Percentiles rank a stretch among this genome's conserved stretches.
Conservation (phyloP, 345 rosid species). For the Dimocarpus longan region DNA sequence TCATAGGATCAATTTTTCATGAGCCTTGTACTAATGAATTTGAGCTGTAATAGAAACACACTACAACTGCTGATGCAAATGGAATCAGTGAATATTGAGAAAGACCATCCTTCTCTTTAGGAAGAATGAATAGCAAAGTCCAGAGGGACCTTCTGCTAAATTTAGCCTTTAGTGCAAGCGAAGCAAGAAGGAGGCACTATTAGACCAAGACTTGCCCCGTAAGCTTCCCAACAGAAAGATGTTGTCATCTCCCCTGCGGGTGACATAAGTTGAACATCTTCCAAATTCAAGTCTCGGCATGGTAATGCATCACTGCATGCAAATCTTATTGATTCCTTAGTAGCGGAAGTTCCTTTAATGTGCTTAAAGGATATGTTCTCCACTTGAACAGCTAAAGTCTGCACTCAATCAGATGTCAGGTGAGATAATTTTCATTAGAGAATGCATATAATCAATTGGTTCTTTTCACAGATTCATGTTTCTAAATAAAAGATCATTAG, state of each 20-base stretch:
- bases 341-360: slow-evolving; percentile 77
- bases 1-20: neutral
- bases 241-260: slow-evolving; percentile 32
- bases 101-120: slow-evolving; percentile 26
- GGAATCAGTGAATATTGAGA: neutral
- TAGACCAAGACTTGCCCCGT: slow-evolving; percentile 59
- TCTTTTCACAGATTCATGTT: neutral
- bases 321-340: slow-evolving; percentile 68
- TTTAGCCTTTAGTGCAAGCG: slow-evolving; percentile 35
- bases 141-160: slow-evolving; percentile 43
- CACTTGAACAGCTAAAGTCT: slow-evolving; percentile 78
- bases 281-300: slow-evolving; percentile 58
- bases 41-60: neutral
- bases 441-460: neutral
- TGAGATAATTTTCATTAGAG: neutral
- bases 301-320: slow-evolving; percentile 70
- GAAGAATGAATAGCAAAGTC: slow-evolving; percentile 28
- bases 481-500: neutral
- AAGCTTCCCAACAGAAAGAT: slow-evolving; percentile 84
- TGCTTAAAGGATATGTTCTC: slow-evolving; percentile 56
- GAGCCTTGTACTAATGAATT: neutral
- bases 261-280: slow-evolving; percentile 65
- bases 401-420: slow-evolving; percentile 29
- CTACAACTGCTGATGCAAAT: neutral
- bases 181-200: slow-evolving; percentile 69